Conservation (phyloP, 305 asterid species). For the Fraxinus paxiana region DNA sequence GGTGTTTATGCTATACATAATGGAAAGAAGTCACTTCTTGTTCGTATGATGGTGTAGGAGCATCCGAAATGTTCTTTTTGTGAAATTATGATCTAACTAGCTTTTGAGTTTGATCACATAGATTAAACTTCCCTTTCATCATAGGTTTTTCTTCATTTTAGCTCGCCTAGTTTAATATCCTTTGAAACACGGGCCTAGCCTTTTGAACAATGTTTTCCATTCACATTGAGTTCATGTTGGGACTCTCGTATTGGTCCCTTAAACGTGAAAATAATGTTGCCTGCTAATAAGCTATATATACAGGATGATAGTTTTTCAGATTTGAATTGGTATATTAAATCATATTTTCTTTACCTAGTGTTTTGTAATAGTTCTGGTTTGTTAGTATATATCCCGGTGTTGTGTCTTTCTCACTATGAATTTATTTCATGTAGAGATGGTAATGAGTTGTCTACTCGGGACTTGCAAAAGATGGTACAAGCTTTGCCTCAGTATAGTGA, state of each 20-base stretch:
- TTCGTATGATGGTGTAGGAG: neutral
- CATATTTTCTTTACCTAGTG: slow-evolving; percentile 3
- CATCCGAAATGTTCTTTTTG: neutral
- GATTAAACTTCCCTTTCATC: neutral
- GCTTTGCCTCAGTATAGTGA: slow-evolving; percentile 99
- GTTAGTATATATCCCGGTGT: neutral
- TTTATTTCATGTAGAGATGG: slow-evolving; percentile 52
- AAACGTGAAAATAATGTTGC: slow-evolving; percentile 1
- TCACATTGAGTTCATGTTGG: neutral
- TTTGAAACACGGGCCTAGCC: neutral
- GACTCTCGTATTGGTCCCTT: neutral
- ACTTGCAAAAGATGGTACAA: slow-evolving; percentile 98
- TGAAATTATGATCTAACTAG: neutral
- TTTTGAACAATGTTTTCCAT: neutral
- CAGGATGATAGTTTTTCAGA: neutral
- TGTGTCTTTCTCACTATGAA: neutral
- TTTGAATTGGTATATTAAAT: neutral
- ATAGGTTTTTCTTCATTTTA: neutral
- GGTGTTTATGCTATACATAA: slow-evolving; percentile 1
- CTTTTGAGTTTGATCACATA: neutral
- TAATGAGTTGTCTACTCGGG: slow-evolving; percentile 83
- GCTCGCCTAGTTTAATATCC: neutral
- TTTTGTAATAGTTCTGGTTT: slow-evolving; percentile 3
- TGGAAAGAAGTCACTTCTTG: slow-evolving; percentile 12
- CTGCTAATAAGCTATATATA: neutral